These are phyloP conservation scores for Eutrema salsugineum DNA, from an alignment of 441 rosid species.

Conservation along the genomic window DNA sequence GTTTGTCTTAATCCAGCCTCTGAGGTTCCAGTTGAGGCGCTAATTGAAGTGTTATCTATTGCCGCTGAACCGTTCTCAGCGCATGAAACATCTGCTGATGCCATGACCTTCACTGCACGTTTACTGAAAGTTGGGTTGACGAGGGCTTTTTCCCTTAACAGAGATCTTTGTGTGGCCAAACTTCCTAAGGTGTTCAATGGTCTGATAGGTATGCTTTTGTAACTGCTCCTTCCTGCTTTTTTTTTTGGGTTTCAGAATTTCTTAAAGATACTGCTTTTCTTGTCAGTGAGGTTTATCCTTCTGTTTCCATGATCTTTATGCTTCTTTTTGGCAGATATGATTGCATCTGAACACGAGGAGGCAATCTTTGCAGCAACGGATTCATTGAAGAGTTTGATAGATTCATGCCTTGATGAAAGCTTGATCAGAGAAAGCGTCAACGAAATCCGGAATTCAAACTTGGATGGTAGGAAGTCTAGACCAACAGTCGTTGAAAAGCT, in stretches of 20 bases:
- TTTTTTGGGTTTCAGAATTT: background rate
- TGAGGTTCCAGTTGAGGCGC: conserved; percentile 62
- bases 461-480: conserved; percentile 40
- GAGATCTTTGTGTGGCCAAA: conserved; percentile 64
- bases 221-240: background rate
- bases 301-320: conserved; percentile 1
- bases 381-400: conserved; percentile 71
- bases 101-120: conserved; percentile 70
- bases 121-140: conserved; percentile 74
- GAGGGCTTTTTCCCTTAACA: conserved; percentile 61
- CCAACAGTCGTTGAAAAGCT: conserved; percentile 82
- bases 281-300: background rate
- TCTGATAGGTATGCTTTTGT: conserved; percentile 61
- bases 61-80: conserved; percentile 52
- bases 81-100: conserved; percentile 68
- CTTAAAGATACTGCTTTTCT: background rate
- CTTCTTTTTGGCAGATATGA: conserved; percentile 56
- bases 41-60: conserved; percentile 63
- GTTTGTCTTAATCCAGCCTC: conserved; percentile 52
- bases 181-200: conserved; percentile 71
- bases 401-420: conserved; percentile 66
- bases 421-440: conserved; percentile 78
- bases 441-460: conserved; percentile 38
- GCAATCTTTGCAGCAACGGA: conserved; percentile 79
- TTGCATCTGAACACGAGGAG: conserved; percentile 89